Percentiles rank a stretch among this genome's conserved stretches.
phyloP scores from a whole-genome alignment of 2,329 filamentous ascomycete species.

The Trichoderma atroviride region DNA sequence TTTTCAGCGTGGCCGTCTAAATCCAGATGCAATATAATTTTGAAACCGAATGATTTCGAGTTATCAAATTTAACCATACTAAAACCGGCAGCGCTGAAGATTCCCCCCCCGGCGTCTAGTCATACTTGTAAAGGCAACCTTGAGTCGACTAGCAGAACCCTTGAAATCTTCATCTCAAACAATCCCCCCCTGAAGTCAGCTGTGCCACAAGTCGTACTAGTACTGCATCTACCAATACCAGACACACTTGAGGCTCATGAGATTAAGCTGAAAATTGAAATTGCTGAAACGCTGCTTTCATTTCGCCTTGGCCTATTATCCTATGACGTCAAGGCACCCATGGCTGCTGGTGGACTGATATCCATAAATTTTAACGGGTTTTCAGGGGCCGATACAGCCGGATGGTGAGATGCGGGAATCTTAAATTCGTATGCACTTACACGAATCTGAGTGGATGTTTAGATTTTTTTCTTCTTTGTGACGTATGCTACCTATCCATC shows the following conservation, averaged over 20 bases:
- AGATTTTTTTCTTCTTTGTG: not conserved
- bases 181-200: not conserved
- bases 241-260: not conserved
- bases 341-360: not conserved
- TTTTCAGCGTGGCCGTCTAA: not conserved
- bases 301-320: not conserved
- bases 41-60: not conserved
- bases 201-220: not conserved
- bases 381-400: conserved; percentile 1
- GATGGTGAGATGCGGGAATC: not conserved
- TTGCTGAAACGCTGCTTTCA: not conserved
- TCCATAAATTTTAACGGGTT: not conserved
- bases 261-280: not conserved
- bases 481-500: not conserved
- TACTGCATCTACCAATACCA: not conserved
- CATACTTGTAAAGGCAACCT: not conserved
- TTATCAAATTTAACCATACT: not conserved
- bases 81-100: not conserved
- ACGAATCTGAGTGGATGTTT: not conserved
- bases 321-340: not conserved
- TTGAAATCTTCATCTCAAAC: not conserved
- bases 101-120: not conserved
- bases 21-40: not conserved
- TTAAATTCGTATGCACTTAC: not conserved
- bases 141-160: not conserved